A percentile compares a stretch with the other conserved stretches of the same genome.
phyloP scores from a whole-genome alignment of 1,139 yeast genomes.

The Yamadazyma blattariae region DNA sequence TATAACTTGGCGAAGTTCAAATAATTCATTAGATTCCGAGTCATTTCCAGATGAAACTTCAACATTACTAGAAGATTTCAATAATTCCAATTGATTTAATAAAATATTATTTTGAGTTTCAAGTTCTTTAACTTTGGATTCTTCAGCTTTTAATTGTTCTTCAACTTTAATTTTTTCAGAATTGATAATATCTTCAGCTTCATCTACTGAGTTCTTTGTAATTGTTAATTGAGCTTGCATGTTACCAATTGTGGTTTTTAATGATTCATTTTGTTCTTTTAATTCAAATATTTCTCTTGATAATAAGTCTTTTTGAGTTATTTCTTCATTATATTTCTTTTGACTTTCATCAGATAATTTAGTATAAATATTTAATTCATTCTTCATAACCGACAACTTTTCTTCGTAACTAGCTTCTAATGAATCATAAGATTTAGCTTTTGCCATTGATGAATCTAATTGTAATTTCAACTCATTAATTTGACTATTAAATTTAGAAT shows the following conservation, averaged over 20 bases:
- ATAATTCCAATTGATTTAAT: slow-evolving; percentile 65
- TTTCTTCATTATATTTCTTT: slow-evolving; percentile 55
- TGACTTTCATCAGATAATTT: slow-evolving; percentile 49
- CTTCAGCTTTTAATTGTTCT: slow-evolving; percentile 50
- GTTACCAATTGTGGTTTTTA: slow-evolving; percentile 33
- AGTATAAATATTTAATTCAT: slow-evolving; percentile 53
- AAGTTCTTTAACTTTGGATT: slow-evolving; percentile 52
- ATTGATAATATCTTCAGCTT: slow-evolving; percentile 23
- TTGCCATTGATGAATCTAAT: slow-evolving; percentile 16
- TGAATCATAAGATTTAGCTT: slow-evolving; percentile 35
- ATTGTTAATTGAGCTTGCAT: slow-evolving; percentile 25
- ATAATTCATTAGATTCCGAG: slow-evolving; percentile 22
- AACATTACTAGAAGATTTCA: slow-evolving; percentile 10
- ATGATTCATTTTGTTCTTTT: slow-evolving; percentile 39
- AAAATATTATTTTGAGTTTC: slow-evolving; percentile 65
- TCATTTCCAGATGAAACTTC: slow-evolving; percentile 3
- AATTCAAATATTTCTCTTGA: slow-evolving; percentile 41
- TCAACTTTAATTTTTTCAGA: slow-evolving; percentile 36
- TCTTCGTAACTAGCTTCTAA: slow-evolving; percentile 33
- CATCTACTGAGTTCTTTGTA: slow-evolving; percentile 18
- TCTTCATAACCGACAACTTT: slow-evolving; percentile 26
- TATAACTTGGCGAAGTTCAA: slow-evolving; percentile 49
- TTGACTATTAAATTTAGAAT: slow-evolving; percentile 15
- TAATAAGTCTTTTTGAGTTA: slow-evolving; percentile 56
- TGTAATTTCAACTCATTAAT: slow-evolving; percentile 23